Base-by-base conservation (phyloP, 148 eudicot species). In the Vaccinium vitisidaea region DNA sequence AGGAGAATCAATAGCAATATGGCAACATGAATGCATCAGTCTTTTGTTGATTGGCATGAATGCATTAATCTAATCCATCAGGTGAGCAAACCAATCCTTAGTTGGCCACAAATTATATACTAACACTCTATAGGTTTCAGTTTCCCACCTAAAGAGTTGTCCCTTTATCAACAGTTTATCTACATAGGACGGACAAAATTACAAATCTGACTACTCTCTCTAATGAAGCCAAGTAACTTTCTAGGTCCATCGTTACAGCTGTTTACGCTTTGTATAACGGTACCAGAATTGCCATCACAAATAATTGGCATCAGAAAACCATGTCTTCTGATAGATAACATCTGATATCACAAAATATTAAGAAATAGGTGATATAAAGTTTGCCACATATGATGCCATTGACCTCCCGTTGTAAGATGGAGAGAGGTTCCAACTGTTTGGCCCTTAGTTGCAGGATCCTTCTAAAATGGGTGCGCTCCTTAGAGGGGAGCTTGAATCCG, bases 61-160 rank as follows among this genome's bases (percentile, higher is more conserved):
- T n/a, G 75, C 81, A 13, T 15, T 81, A 82, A 48, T 67, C 59
- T 25, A 67, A 25, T 15, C n/a, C 59, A 82, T 69, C 76, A 61
- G 19, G n/a, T 25, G 46, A 13, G 39, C 32, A 81, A 46, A 81
- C 10, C 55, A 36, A 58, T 63, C 48, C 67, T 65, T 48, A 43
- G 56, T 46, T 46, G 55, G 67, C 27, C 43, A 48, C 75, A 21
- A 7, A 48, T 25, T 15, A 65, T 16, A 59, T 43, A 80, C 49
- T 15, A 8, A n/a, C 46, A 65, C 43, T n/a, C 8, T 16, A 61
- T 30, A 56, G 69, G 69, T 56, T 18, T 32, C 50, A 79, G 69
- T 30, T 56, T 79, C 82, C 69, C 8, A 55, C 23, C 49, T 55
- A 56, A 36, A 80, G 71, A 36, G 9, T n/a, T 18, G 14, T 12